Evolutionary conservation across 2,329 filamentous ascomycete species (phyloP).

Genomic region (Fonsecaea multimorphosa): DNA sequence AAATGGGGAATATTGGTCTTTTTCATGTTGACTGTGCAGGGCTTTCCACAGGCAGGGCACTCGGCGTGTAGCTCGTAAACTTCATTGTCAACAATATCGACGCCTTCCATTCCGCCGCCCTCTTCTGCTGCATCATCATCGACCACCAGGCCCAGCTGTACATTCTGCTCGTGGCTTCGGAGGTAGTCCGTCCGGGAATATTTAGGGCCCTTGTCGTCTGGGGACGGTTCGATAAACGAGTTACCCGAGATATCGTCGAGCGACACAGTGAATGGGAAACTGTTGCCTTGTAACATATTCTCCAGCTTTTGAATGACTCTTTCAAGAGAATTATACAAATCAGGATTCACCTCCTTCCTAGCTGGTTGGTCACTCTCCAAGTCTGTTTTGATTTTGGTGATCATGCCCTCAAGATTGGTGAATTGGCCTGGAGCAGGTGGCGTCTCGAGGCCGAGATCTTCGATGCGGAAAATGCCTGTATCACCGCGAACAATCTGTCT

Average conservation of each 20-base stretch:
- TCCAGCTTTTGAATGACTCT: constrained; percentile 75
- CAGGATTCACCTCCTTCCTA: constrained; percentile 77
- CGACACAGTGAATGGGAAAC: constrained; percentile 85
- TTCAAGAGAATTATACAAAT: constrained; percentile 78
- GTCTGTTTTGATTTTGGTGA: constrained; percentile 78
- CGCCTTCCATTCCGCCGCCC: constrained; percentile 64
- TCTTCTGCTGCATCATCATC: constrained; percentile 45
- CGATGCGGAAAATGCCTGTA: constrained; percentile 80
- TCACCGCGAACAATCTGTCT: constrained; percentile 94
- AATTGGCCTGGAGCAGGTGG: constrained; percentile 89
- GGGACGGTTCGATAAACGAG: constrained; percentile 91
- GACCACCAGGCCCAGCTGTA: constrained; percentile 73
- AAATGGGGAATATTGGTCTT: constrained; percentile 98
- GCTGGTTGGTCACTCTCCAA: constrained; percentile 81
- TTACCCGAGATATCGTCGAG: constrained; percentile 94
- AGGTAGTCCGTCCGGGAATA: constrained; percentile 86
- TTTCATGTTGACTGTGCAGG: constrained; percentile 94
- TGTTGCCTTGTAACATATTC: constrained; percentile 76
- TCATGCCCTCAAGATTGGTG: constrained; percentile 88
- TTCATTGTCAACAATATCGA: constrained; percentile 89
- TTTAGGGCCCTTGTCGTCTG: constrained; percentile 77
- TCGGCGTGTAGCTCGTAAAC: constrained; percentile 91
- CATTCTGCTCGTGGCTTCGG: constrained; percentile 85
- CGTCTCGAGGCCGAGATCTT: constrained; percentile 91
- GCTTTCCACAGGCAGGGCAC: constrained; percentile 87